Evolutionary conservation across 768 basidiomycete genomes (phyloP).

Genomic region (Boletus reticulatus): DNA sequence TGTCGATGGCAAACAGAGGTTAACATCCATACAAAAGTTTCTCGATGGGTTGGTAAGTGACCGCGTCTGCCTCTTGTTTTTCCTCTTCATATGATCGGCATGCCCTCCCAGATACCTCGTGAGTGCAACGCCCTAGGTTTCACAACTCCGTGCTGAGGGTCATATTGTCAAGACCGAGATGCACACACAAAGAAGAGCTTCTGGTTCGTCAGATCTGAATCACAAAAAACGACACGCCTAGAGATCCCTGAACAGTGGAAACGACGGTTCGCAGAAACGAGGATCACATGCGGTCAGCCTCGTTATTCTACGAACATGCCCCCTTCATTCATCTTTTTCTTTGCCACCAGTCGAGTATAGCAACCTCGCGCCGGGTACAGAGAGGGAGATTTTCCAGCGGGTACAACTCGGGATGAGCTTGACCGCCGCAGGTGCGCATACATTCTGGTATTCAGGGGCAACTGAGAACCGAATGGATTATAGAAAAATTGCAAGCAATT

Average conservation of each 20-base stretch:
- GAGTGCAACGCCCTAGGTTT: constrained; percentile 20
- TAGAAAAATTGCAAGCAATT: constrained; percentile 81
- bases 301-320: not conserved
- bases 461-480: not conserved
- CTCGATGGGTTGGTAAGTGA: constrained; percentile 42
- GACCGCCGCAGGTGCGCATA: constrained; percentile 59
- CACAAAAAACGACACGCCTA: constrained; percentile 40
- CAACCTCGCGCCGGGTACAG: constrained; percentile 48
- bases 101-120: constrained; percentile 50
- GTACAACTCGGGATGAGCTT: constrained; percentile 80
- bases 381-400: constrained; percentile 80
- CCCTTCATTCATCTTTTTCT: not conserved
- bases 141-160: constrained; percentile 10
- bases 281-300: constrained; percentile 65
- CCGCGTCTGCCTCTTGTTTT: not conserved
- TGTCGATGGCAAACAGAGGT: constrained; percentile 54
- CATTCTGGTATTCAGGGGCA: not conserved
- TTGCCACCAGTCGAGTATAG: constrained; percentile 61
- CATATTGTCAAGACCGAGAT: constrained; percentile 49
- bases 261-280: constrained; percentile 48
- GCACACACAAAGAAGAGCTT: constrained; percentile 55
- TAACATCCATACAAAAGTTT: constrained; percentile 47
- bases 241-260: constrained; percentile 56
- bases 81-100: constrained; percentile 6
- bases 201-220: constrained; percentile 56